Evolutionary conservation across 2,329 filamentous ascomycete species (phyloP).

Genomic region (Beauveria sp.): DNA sequence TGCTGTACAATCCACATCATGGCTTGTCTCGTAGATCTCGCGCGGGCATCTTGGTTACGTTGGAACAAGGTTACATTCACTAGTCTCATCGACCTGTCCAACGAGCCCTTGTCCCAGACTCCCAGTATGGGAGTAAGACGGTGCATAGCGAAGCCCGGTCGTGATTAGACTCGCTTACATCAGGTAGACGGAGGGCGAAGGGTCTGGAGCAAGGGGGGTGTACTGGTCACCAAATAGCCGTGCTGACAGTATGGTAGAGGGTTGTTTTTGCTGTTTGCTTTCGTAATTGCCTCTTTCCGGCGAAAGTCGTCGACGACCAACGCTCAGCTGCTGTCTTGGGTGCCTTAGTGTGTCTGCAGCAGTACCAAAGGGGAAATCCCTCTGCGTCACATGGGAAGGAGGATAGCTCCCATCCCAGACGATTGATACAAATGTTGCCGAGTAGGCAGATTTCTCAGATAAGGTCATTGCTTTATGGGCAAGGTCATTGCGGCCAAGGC

Average conservation of each 20-base stretch:
- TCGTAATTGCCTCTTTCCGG: not conserved
- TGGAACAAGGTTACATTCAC: not conserved
- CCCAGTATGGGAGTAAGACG: not conserved
- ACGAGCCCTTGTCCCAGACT: not conserved
- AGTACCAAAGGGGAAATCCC: not conserved
- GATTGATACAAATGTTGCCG: not conserved
- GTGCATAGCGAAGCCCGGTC: not conserved
- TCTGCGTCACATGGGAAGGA: conserved; percentile 6
- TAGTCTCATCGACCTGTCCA: not conserved
- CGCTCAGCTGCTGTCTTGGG: not conserved
- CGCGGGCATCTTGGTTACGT: not conserved
- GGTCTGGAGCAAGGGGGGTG: not conserved
- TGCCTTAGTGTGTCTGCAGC: conserved; percentile 3
- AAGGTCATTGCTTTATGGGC: not conserved
- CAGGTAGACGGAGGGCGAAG: not conserved
- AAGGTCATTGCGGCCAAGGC: not conserved
- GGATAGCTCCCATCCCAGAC: not conserved
- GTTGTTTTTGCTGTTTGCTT: not conserved
- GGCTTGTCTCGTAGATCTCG: not conserved
- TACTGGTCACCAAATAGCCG: not conserved
- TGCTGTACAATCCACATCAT: too few relatives aligned
- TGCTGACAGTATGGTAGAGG: not conserved
- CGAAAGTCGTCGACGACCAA: not conserved
- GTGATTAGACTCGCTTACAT: not conserved
- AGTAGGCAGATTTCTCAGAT: not conserved